These are phyloP conservation scores for Ganoderma lingzhi DNA, from an alignment of 1,284 basidiomycete species.

Conservation along the genomic window DNA sequence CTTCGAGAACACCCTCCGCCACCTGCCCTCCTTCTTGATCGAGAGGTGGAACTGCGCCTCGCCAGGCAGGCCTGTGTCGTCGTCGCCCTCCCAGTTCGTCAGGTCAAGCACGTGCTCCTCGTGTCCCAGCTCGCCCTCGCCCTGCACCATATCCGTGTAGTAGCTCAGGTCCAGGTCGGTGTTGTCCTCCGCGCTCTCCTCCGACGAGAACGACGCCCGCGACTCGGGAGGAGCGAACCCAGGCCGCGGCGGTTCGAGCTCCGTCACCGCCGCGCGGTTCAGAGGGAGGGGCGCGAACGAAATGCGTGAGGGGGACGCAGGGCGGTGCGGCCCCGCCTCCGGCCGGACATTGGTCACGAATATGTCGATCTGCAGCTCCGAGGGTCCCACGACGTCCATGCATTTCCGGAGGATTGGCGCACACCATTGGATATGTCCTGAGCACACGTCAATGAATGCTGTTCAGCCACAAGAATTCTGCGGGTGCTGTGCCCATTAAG, in stretches of 20 bases:
- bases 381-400: constrained; percentile 63
- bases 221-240: constrained; percentile 43
- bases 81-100: constrained; percentile 86
- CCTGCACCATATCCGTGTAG: constrained; percentile 48
- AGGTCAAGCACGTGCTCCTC: constrained; percentile 71
- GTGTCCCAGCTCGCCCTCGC: constrained; percentile 50
- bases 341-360: constrained; percentile 74
- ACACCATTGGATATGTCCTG: constrained; percentile 88
- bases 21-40: constrained; percentile 74
- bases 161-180: constrained; percentile 58
- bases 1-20: constrained; percentile 65
- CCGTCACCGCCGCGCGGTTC: constrained; percentile 10
- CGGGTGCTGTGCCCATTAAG: background rate
- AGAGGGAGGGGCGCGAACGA: constrained; percentile 19
- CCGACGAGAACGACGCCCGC: constrained; percentile 28
- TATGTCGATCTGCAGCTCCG: constrained; percentile 78
- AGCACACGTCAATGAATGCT: constrained; percentile 5
- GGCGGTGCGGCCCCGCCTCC: constrained; percentile 17
- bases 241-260: constrained; percentile 54
- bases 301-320: constrained; percentile 16
- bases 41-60: constrained; percentile 69
- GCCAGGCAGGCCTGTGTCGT: constrained; percentile 68
- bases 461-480: background rate
- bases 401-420: constrained; percentile 76
- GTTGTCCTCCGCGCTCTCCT: constrained; percentile 48